These are phyloP conservation scores for Mycena metata DNA, from an alignment of 768 basidiomycete genomes.

Conservation along the genomic window DNA sequence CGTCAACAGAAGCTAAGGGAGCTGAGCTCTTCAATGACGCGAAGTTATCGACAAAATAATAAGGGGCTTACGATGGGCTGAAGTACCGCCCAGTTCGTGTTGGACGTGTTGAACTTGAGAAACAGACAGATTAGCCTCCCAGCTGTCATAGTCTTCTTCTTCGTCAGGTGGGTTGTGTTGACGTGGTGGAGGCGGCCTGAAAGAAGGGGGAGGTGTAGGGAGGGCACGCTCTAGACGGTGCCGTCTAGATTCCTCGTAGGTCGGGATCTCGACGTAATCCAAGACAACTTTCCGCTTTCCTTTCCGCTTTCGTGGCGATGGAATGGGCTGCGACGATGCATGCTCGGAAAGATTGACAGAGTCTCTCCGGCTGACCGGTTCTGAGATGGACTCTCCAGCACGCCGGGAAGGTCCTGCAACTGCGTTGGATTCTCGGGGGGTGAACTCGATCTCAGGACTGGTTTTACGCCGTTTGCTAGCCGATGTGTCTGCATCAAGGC, in stretches of 20 bases:
- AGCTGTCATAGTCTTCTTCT: constrained; percentile 44
- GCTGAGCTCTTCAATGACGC: background rate
- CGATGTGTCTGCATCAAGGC: background rate
- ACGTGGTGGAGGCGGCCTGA: constrained; percentile 26
- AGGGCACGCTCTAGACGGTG: constrained; percentile 26
- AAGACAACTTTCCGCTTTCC: constrained; percentile 39
- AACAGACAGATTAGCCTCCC: constrained; percentile 46
- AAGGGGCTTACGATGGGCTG: constrained; percentile 16
- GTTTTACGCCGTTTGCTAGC: constrained; percentile 26
- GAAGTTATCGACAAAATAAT: background rate
- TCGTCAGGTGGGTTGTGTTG: constrained; percentile 11
- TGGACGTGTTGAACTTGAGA: constrained; percentile 29
- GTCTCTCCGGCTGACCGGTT: constrained; percentile 43
- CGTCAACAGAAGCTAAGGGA: constrained; percentile 3
- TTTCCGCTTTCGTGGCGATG: constrained; percentile 26
- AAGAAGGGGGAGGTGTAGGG: constrained; percentile 41
- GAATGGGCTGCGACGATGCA: constrained; percentile 42
- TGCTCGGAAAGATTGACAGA: constrained; percentile 40
- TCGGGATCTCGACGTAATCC: constrained; percentile 48
- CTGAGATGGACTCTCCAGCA: constrained; percentile 44
- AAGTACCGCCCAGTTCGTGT: constrained; percentile 19
- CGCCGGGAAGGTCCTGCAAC: constrained; percentile 32
- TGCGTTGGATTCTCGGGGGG: constrained; percentile 15
- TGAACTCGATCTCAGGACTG: background rate
- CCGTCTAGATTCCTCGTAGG: constrained; percentile 31